phyloP scores from a whole-genome alignment of 495 filamentous ascomycete species.

The Acidiella bohemica region DNA sequence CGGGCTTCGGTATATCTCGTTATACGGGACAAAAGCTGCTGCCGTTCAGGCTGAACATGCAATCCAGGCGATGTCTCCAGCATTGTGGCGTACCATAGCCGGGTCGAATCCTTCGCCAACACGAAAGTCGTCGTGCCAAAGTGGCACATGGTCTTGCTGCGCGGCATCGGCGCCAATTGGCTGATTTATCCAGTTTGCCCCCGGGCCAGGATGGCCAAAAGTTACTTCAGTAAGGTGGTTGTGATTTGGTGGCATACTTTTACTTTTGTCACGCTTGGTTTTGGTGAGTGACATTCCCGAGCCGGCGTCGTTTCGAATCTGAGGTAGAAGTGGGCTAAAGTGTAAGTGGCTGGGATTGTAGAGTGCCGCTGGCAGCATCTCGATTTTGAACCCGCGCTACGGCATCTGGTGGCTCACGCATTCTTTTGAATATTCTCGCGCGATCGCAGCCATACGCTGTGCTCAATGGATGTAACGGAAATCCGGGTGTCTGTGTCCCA shows the following conservation, averaged over 20 bases:
- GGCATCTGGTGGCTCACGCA: no score
- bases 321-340: no score
- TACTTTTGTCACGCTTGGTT: constrained; percentile 43
- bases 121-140: constrained; percentile 42
- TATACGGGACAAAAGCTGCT: no score
- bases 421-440: no score
- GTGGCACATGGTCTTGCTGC: constrained; percentile 48
- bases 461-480: constrained; percentile 44
- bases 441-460: no score
- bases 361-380: no score
- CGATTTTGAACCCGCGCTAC: no score
- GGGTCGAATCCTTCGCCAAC: constrained; percentile 38
- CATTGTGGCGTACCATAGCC: constrained; percentile 30
- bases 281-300: no score
- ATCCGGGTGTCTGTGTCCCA: constrained; percentile 42
- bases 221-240: constrained; percentile 42
- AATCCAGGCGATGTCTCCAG: constrained; percentile 43
- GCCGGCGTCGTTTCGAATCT: no score
- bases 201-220: constrained; percentile 42
- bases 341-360: no score
- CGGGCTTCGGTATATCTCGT: no score
- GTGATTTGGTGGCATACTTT: constrained; percentile 55
- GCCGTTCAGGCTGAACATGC: no score
- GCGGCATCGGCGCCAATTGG: constrained; percentile 50
- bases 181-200: constrained; percentile 48